phyloP scores from a whole-genome alignment of 1,284 basidiomycete genomes.

The Mycena citricolor region DNA sequence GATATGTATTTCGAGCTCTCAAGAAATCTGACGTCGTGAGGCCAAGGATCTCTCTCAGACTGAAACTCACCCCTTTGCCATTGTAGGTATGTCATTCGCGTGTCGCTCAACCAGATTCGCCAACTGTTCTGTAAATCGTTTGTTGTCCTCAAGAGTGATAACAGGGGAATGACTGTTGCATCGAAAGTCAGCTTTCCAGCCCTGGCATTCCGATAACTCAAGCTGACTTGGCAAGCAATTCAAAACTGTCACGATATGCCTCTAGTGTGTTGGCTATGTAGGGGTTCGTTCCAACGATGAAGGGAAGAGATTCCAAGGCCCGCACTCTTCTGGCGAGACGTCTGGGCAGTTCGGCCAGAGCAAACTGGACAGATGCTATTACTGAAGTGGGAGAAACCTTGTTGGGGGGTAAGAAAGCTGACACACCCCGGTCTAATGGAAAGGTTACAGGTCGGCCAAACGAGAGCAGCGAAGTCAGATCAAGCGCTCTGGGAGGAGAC shows the following conservation, averaged over 20 bases:
- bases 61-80: slow-evolving; percentile 77
- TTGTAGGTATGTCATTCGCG: slow-evolving; percentile 84
- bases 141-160: slow-evolving; percentile 68
- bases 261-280: slow-evolving; percentile 77
- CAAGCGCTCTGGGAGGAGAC: slow-evolving; percentile 60
- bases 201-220: no score
- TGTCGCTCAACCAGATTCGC: slow-evolving; percentile 76
- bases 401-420: slow-evolving; percentile 2
- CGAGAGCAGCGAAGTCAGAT: slow-evolving; percentile 68
- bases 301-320: slow-evolving; percentile 71
- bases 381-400: slow-evolving; percentile 62
- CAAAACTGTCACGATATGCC: slow-evolving; percentile 75
- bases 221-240: slow-evolving; percentile 56
- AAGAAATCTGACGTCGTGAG: slow-evolving; percentile 61
- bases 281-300: slow-evolving; percentile 90
- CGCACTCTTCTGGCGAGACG: slow-evolving; percentile 70
- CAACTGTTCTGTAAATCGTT: slow-evolving; percentile 64
- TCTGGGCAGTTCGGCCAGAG: slow-evolving; percentile 71
- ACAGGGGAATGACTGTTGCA: slow-evolving; percentile 59
- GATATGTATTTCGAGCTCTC: slow-evolving; percentile 86
- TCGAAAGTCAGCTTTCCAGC: slow-evolving; percentile 8
- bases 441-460: slow-evolving; percentile 56
- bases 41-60: slow-evolving; percentile 12
- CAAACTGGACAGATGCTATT: slow-evolving; percentile 67
- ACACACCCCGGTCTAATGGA: background rate